Conservation (phyloP, 176 grass and related monocot species). For the Eragrostis curvula region DNA sequence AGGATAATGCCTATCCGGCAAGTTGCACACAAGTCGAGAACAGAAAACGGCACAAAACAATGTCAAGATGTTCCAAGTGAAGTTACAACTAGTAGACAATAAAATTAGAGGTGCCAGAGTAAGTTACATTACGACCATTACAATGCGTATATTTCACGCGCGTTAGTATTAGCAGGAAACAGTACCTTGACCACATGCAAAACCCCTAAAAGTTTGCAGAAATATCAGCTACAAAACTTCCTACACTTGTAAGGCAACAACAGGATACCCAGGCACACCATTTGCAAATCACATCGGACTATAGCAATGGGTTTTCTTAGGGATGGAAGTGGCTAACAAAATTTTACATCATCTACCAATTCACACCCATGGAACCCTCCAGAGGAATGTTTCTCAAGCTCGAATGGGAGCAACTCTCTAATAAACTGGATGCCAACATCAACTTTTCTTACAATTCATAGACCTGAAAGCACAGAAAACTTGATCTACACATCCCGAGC, state of each 20-base stretch:
- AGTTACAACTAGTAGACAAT: background rate
- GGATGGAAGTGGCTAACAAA: constrained; percentile 17
- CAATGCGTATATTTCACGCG: constrained; percentile 3
- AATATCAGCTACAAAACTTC: constrained; percentile 41
- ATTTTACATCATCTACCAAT: constrained; percentile 43
- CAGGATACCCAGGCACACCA: background rate
- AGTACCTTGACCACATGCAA: background rate
- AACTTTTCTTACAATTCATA: constrained; percentile 48
- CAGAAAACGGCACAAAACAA: background rate
- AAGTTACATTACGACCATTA: constrained; percentile 40
- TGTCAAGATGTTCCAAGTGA: background rate
- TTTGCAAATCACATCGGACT: constrained; percentile 15
- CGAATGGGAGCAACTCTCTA: constrained; percentile 45
- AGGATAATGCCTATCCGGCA: too few species aligned
- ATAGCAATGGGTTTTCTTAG: constrained; percentile 30
- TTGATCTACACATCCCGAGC: constrained; percentile 34
- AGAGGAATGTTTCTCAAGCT: constrained; percentile 43
- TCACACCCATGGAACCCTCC: constrained; percentile 26
- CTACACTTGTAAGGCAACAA: constrained; percentile 4
- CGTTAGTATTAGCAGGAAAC: background rate
- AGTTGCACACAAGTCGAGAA: background rate
- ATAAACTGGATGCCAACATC: constrained; percentile 28
- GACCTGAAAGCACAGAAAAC: constrained; percentile 41
- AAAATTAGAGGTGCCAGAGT: constrained; percentile 19
- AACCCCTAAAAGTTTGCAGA: background rate